Conservation (phyloP, 805 yeast species). For the Kurtzmaniella fragi region DNA sequence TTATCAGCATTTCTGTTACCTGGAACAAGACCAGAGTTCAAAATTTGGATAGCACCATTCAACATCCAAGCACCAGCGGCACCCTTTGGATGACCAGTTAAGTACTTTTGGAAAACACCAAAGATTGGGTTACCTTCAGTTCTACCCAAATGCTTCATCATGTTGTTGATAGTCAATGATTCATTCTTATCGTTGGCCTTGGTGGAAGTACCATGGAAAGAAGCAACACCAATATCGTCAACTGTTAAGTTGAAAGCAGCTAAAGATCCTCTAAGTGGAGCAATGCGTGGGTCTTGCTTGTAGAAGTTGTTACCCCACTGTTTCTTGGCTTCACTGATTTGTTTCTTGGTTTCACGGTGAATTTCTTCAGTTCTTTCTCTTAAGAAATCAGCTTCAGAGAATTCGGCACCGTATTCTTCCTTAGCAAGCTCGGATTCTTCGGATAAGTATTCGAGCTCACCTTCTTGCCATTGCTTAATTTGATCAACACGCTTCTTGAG, state of each 20-base stretch:
- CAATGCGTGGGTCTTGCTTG: slow-evolving; percentile 85
- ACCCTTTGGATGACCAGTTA: slow-evolving; percentile 99
- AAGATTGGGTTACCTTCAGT: slow-evolving; percentile 95
- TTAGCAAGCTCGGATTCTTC: slow-evolving; percentile 62
- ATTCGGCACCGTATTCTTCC: slow-evolving; percentile 48
- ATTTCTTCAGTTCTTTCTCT: slow-evolving; percentile 86
- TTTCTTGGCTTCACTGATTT: slow-evolving; percentile 80
- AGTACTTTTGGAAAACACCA: slow-evolving; percentile 98
- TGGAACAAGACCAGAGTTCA: slow-evolving; percentile 91
- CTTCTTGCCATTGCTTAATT: slow-evolving; percentile 78
- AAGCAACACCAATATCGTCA: slow-evolving; percentile 94
- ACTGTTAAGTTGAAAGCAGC: slow-evolving; percentile 90
- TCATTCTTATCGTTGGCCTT: slow-evolving; percentile 99
- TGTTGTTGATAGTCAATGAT: slow-evolving; percentile 80
- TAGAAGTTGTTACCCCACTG: slow-evolving; percentile 96
- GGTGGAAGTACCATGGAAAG: slow-evolving; percentile 99
- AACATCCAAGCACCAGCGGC: slow-evolving; percentile 99
- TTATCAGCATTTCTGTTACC: slow-evolving; percentile 99
- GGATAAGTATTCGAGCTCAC: slow-evolving; percentile 65
- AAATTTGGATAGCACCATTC: slow-evolving; percentile 94
- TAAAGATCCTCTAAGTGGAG: slow-evolving; percentile 95
- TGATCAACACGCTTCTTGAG: slow-evolving; percentile 72
- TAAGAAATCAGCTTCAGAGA: slow-evolving; percentile 46
- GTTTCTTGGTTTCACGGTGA: slow-evolving; percentile 76
- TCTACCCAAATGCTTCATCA: slow-evolving; percentile 95